These are phyloP conservation scores for Sphagnum magellanicum DNA, from an alignment of 228 moss, liverwort and hornwort species.

Conservation along the genomic window DNA sequence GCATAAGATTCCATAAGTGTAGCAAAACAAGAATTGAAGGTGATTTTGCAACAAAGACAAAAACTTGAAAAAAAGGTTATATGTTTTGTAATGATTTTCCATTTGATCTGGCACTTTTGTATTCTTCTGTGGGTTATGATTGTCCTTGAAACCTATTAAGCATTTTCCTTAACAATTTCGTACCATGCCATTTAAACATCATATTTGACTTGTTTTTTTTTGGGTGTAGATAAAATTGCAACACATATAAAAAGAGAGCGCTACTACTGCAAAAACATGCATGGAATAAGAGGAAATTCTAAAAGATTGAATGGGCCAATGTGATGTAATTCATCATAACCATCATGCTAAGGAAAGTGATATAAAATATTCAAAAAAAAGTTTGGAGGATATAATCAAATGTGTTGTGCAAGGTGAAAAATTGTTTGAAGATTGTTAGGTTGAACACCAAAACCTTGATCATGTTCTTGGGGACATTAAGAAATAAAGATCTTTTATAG, in stretches of 20 bases:
- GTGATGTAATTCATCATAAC: background rate
- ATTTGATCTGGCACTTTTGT: background rate
- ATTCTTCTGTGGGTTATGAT: background rate
- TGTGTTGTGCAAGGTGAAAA: background rate
- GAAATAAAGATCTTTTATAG: background rate
- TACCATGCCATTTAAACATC: too few species aligned
- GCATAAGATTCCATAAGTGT: background rate
- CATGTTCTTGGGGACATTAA: background rate
- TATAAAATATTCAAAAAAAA: background rate
- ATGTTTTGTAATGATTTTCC: background rate
- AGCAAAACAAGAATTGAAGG: background rate
- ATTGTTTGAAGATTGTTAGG: background rate
- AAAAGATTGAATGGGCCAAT: background rate
- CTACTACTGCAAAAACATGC: too few species aligned
- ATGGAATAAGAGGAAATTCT: background rate
- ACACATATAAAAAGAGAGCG: too few species aligned
- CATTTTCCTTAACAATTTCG: background rate
- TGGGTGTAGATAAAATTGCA: too few species aligned
- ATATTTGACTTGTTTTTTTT: too few species aligned
- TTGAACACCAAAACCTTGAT: background rate
- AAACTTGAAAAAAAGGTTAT: background rate
- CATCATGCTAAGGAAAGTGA: background rate
- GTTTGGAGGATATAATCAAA: background rate
- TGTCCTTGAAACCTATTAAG: background rate
- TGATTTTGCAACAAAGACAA: background rate